Percentiles rank a stretch among this genome's conserved stretches.
phyloP scores from a whole-genome alignment of 208 protist species.

The Leptomonas pyrrhocoris region DNA sequence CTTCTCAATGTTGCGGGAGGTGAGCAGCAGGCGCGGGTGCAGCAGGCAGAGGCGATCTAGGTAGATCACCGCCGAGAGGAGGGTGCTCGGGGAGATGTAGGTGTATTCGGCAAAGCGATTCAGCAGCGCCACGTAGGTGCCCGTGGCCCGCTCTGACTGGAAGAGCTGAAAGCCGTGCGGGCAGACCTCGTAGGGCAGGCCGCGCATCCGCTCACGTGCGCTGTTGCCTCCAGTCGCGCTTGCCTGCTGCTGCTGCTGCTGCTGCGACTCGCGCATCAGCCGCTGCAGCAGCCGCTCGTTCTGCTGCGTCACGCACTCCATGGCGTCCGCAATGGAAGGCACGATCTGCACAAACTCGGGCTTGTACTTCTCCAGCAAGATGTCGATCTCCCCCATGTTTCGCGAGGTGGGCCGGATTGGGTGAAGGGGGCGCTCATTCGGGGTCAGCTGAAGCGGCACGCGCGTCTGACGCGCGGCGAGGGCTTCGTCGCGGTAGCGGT shows the following conservation, averaged over 20 bases:
- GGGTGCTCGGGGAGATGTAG: conserved; percentile 80
- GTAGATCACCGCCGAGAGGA: conserved; percentile 81
- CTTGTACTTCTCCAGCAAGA: conserved; percentile 81
- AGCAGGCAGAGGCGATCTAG: conserved; percentile 77
- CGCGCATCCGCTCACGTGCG: conserved; percentile 22
- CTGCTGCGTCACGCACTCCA: conserved; percentile 54
- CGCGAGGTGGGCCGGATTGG: conserved; percentile 13
- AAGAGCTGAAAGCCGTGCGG: conserved; percentile 37
- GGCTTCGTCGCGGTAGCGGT: conserved; percentile 35
- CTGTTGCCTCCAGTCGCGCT: background rate
- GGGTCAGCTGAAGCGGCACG: conserved; percentile 59
- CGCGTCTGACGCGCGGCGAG: conserved; percentile 45
- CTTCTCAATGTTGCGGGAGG: conserved; percentile 62
- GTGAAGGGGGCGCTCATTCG: conserved; percentile 68
- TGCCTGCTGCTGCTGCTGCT: background rate
- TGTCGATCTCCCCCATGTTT: conserved; percentile 68
- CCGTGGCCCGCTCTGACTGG: conserved; percentile 25
- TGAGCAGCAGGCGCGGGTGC: conserved; percentile 63
- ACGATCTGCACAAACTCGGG: conserved; percentile 83
- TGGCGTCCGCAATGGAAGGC: conserved; percentile 66
- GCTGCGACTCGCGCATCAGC: conserved; percentile 15
- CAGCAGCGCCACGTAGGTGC: conserved; percentile 39
- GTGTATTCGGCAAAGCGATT: conserved; percentile 62
- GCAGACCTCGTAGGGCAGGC: conserved; percentile 31
- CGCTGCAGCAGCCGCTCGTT: conserved; percentile 43